These are phyloP conservation scores for Stemphylium lycopersici DNA, from an alignment of 2,329 filamentous ascomycete species.

Conservation along the genomic window DNA sequence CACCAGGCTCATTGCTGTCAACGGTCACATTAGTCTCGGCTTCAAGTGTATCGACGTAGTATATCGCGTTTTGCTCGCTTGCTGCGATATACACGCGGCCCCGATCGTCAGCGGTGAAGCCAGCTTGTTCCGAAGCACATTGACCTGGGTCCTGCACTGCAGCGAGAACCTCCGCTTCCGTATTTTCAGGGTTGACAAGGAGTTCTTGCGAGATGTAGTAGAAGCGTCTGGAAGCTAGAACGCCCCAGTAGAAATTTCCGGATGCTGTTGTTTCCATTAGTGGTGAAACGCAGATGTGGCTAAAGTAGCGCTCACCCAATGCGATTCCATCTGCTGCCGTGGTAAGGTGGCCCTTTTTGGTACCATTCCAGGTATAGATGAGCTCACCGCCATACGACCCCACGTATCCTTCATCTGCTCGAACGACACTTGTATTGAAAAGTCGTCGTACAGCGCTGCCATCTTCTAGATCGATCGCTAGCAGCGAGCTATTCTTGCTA, in stretches of 20 bases:
- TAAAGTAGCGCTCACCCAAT: constrained; percentile 21
- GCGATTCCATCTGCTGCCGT: constrained; percentile 50
- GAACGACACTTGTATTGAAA: constrained; percentile 45
- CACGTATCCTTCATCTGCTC: constrained; percentile 50
- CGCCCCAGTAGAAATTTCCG: constrained; percentile 53
- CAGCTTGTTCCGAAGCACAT: constrained; percentile 51
- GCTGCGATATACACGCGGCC: constrained; percentile 52
- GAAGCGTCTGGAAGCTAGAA: constrained; percentile 50
- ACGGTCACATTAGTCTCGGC: constrained; percentile 43
- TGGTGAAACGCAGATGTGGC: background rate
- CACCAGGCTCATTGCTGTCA: constrained; percentile 43
- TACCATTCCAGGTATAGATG: constrained; percentile 48
- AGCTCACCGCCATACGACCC: constrained; percentile 47
- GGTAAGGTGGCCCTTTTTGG: constrained; percentile 34
- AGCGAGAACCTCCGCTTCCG: constrained; percentile 46
- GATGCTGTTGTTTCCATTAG: constrained; percentile 27
- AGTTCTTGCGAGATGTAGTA: constrained; percentile 49
- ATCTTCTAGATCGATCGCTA: constrained; percentile 49
- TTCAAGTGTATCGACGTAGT: constrained; percentile 51
- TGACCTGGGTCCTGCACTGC: constrained; percentile 50
- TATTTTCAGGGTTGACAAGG: constrained; percentile 39
- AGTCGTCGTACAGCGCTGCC: constrained; percentile 46
- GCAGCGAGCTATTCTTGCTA: constrained; percentile 45
- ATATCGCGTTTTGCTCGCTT: constrained; percentile 54
- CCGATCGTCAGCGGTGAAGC: constrained; percentile 51